Evolutionary conservation across 2,329 filamentous ascomycete genomes (phyloP).

Genomic region (Cercospora janseana): DNA sequence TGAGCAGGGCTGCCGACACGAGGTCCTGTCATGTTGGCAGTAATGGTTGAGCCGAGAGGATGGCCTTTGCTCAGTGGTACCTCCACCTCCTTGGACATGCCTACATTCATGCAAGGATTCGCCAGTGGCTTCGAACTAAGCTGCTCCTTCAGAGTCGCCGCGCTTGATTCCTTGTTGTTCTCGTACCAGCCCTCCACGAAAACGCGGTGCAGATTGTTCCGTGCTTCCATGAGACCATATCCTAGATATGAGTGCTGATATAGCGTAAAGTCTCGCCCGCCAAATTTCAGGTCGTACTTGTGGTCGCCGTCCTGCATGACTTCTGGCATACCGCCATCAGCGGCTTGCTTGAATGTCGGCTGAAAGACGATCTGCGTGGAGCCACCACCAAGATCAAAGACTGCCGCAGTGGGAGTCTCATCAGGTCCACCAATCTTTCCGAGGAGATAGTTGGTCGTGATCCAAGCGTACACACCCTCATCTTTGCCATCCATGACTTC

Average conservation of each 20-base stretch:
- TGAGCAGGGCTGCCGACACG: constrained; percentile 72
- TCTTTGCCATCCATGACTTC: constrained; percentile 97
- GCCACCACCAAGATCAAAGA: constrained; percentile 92
- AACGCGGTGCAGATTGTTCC: constrained; percentile 75
- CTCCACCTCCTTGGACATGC: constrained; percentile 70
- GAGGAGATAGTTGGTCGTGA: constrained; percentile 96
- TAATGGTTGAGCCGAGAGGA: constrained; percentile 61
- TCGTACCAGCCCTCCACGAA: constrained; percentile 71
- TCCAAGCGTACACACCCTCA: constrained; percentile 98
- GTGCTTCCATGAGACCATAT: constrained; percentile 93
- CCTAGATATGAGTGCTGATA: constrained; percentile 98
- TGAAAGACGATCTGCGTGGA: constrained; percentile 99
- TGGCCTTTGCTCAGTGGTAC: constrained; percentile 68
- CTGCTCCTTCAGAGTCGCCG: constrained; percentile 55
- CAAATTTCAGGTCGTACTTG: constrained; percentile 89
- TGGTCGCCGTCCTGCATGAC: constrained; percentile 86
- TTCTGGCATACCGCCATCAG: constrained; percentile 76
- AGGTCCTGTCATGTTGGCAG: constrained; percentile 86
- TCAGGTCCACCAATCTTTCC: constrained; percentile 95
- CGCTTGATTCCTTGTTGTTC: constrained; percentile 49
- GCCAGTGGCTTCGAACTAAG: constrained; percentile 62
- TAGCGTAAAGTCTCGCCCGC: constrained; percentile 83
- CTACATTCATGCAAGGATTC: constrained; percentile 84
- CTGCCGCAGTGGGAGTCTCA: constrained; percentile 83
- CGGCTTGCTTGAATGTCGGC: constrained; percentile 77